These are phyloP conservation scores for Gorgonomyces haynaldii DNA, from an alignment of 192 early-diverging fungal genomes.

Conservation along the genomic window DNA sequence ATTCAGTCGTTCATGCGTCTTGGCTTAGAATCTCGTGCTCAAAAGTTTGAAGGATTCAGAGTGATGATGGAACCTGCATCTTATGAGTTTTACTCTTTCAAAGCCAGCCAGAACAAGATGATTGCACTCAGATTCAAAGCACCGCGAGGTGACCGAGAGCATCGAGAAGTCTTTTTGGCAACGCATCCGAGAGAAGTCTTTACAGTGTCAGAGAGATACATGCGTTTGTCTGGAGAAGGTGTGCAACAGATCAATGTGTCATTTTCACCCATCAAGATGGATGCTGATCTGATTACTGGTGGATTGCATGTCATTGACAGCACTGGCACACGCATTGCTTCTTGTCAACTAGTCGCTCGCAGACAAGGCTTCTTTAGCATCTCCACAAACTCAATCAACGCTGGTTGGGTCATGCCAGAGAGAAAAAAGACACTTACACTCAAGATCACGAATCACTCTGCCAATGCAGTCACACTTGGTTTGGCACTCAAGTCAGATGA, in stretches of 20 bases:
- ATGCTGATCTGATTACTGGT: constrained; percentile 30
- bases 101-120: constrained; percentile 34
- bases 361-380: constrained; percentile 42
- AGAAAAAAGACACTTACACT: constrained; percentile 29
- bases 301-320: constrained; percentile 42
- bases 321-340: constrained; percentile 32
- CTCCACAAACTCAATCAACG: constrained; percentile 33
- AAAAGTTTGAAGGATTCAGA: constrained; percentile 27
- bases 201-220: constrained; percentile 30
- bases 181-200: constrained; percentile 43
- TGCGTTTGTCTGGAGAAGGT: constrained; percentile 46
- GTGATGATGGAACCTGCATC: constrained; percentile 32
- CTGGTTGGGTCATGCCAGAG: constrained; percentile 48
- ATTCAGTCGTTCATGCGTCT: constrained; percentile 35
- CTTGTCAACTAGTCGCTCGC: constrained; percentile 27
- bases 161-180: constrained; percentile 44
- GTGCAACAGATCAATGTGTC: constrained; percentile 35
- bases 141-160: constrained; percentile 40
- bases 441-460: constrained; percentile 39
- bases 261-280: constrained; percentile 36
- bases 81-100: constrained; percentile 40
- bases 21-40: constrained; percentile 31
- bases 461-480: constrained; percentile 13
- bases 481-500: constrained; percentile 28
- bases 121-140: constrained; percentile 36